Evolutionary conservation across 1,284 basidiomycete genomes (phyloP), one percentile per base, ranked within the genome.

Genomic region (Malassezia obtusa): DNA sequence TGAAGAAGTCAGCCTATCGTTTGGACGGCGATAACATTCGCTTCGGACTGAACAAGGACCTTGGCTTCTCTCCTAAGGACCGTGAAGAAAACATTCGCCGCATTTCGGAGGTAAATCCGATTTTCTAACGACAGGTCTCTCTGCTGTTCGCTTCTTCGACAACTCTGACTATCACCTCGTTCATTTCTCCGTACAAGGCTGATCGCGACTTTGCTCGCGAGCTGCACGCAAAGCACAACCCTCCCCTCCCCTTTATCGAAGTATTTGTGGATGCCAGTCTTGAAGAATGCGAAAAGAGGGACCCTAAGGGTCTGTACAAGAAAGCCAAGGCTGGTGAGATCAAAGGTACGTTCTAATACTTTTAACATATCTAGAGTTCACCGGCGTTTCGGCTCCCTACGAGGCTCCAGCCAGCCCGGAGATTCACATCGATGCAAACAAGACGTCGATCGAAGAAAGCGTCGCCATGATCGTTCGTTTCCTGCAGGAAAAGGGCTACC

Each of bases 241-340:
- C 22, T 77, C 80, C 53, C 74, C 75, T 96, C 39, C 83, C 84
- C 33, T 98, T 99, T 75, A 76, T 99, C 63, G 92, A 75, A 58
- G 90, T 98, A 25, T 99, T 84, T 71, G 80, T 96, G 48, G 92
- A 98, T 75, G 91, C 90, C 1, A 89, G 90, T 11, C 80, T 99
- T 36, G 76, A 79, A 44, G 83, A 94, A 37, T 89, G 88, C 32
- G 94, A 98, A 77, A 78, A 82, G 72, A 82, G 94, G 46, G 92
- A 99, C 76, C 94, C 94, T 5, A 99, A 99, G 76, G 94, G 92
- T 0, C 77, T 98, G 53, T 99, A 98, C 79, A 94, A 90, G 79
- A 95, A 91, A 76, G 94, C 94, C 5, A 79, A 91, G 58, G 84
- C 86, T 1, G 92, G 94, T 21, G 87, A 92, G 77, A 96, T 99